Conservation (phyloP, 805 yeast species). For the Sugiyamaella mastotermitis region DNA sequence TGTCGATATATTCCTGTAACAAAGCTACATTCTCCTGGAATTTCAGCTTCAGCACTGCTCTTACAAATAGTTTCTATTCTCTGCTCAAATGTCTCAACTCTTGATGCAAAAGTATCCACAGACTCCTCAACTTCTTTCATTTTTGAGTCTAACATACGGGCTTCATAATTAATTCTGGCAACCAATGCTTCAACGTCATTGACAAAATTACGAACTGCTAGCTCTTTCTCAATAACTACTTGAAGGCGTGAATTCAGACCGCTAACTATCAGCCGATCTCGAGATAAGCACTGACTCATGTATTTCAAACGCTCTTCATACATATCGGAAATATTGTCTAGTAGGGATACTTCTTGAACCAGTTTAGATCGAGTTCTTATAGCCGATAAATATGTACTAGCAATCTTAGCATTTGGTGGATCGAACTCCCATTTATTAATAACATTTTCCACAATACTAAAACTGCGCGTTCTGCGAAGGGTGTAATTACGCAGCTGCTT, state of each 20-base stretch:
- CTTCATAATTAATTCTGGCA: slow-evolving; percentile 51
- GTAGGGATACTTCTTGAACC: slow-evolving; percentile 5
- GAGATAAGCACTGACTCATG: slow-evolving; percentile 3
- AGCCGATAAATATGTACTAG: slow-evolving; percentile 8
- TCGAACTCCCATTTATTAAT: slow-evolving; percentile 10
- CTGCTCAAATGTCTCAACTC: slow-evolving; percentile 32
- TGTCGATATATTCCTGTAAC: no score
- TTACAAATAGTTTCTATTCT: slow-evolving; percentile 16
- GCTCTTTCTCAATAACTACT: slow-evolving; percentile 9
- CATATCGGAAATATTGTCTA: slow-evolving; percentile 6
- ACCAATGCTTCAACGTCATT: slow-evolving; percentile 22
- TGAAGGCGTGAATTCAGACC: slow-evolving; percentile 4
- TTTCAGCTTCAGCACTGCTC: no score
- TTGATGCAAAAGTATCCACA: slow-evolving; percentile 38
- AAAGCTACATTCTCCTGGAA: no score
- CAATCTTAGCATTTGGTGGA: slow-evolving; percentile 4
- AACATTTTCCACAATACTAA: slow-evolving; percentile 12
- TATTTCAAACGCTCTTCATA: slow-evolving; percentile 3
- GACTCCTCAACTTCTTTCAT: slow-evolving; percentile 64
- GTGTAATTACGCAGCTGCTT: slow-evolving; percentile 5
- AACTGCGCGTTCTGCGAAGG: slow-evolving; percentile 15
- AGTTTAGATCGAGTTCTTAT: slow-evolving; percentile 8
- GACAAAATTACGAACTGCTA: slow-evolving; percentile 9
- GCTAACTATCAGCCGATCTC: slow-evolving; percentile 3
- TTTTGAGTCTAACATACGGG: slow-evolving; percentile 51